Percentiles rank a stretch among this genome's conserved stretches.
These are phyloP conservation scores for Microstegium vimineum DNA, from an alignment of 176 grass and related monocot species.

Conservation along the genomic window DNA sequence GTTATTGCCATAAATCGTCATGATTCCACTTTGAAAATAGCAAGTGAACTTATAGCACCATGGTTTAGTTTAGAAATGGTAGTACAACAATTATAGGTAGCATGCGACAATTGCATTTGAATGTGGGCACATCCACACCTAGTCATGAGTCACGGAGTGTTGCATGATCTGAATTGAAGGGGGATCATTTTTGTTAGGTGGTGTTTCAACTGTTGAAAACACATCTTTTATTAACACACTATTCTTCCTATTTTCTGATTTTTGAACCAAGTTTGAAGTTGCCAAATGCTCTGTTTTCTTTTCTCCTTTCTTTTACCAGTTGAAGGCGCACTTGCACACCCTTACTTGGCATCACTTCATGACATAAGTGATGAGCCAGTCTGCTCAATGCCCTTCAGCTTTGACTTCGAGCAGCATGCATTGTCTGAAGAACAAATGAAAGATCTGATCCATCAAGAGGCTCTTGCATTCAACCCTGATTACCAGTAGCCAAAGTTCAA, in stretches of 20 bases:
- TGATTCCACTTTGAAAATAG: not conserved
- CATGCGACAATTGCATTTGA: not conserved
- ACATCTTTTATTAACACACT: not conserved
- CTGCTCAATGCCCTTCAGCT: constrained; percentile 75
- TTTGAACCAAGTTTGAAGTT: not conserved
- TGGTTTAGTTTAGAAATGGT: not conserved
- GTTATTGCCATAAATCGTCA: not conserved
- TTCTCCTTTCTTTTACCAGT: constrained; percentile 41
- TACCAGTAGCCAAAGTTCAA: constrained; percentile 51
- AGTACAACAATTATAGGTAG: not conserved
- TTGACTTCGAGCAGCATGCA: constrained; percentile 91
- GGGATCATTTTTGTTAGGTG: constrained; percentile 1
- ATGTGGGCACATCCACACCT: not conserved
- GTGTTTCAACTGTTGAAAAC: constrained; percentile 3
- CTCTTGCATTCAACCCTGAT: constrained; percentile 80
- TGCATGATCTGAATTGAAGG: not conserved
- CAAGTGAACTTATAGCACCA: not conserved
- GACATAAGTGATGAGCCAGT: constrained; percentile 89
- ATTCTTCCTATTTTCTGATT: not conserved
- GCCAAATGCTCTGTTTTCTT: constrained; percentile 2
- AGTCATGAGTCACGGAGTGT: not conserved
- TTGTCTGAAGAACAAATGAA: constrained; percentile 99
- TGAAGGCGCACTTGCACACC: constrained; percentile 95
- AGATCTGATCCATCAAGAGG: constrained; percentile 91
- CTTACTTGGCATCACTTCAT: constrained; percentile 90